phyloP scores from a whole-genome alignment of 1,284 basidiomycete species.

The Ganoderma multipileum region DNA sequence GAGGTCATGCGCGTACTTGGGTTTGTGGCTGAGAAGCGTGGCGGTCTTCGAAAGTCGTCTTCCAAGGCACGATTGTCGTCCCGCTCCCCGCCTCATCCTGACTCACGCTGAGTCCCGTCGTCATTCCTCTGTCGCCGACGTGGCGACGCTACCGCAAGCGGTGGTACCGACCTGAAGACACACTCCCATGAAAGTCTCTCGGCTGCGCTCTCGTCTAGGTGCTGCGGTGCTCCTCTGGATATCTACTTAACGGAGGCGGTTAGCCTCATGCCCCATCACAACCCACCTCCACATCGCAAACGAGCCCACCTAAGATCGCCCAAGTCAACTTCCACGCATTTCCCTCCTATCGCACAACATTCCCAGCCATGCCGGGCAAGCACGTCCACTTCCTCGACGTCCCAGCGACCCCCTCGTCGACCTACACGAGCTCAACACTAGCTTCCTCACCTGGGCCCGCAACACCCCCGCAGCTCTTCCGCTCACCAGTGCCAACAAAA shows the following conservation, averaged over 20 bases:
- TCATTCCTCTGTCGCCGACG: slow-evolving; percentile 5
- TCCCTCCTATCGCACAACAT: not conserved
- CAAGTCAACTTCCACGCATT: not conserved
- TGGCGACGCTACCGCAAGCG: slow-evolving; percentile 10
- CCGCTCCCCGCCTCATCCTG: slow-evolving; percentile 12
- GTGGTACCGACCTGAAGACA: not conserved
- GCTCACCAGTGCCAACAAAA: slow-evolving; percentile 13
- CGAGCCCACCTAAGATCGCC: not conserved
- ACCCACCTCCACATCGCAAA: not conserved
- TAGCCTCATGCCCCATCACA: not conserved
- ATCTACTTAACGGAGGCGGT: slow-evolving; percentile 1
- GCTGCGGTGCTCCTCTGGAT: not conserved
- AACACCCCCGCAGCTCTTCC: slow-evolving; percentile 18
- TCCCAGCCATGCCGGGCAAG: slow-evolving; percentile 24
- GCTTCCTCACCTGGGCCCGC: slow-evolving; percentile 24
- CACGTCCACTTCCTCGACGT: slow-evolving; percentile 31
- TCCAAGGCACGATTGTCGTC: slow-evolving; percentile 1
- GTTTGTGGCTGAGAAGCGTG: slow-evolving; percentile 10
- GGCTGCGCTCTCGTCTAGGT: not conserved
- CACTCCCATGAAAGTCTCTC: not conserved
- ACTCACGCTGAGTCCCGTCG: slow-evolving; percentile 13
- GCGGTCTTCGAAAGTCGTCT: slow-evolving; percentile 5
- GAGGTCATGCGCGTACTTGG: slow-evolving; percentile 10
- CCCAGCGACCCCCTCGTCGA: slow-evolving; percentile 23
- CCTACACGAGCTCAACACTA: slow-evolving; percentile 25